Evolutionary conservation across 129 eudicot genomes (phyloP).

Genomic region (Helichrysum umbraculigerum): DNA sequence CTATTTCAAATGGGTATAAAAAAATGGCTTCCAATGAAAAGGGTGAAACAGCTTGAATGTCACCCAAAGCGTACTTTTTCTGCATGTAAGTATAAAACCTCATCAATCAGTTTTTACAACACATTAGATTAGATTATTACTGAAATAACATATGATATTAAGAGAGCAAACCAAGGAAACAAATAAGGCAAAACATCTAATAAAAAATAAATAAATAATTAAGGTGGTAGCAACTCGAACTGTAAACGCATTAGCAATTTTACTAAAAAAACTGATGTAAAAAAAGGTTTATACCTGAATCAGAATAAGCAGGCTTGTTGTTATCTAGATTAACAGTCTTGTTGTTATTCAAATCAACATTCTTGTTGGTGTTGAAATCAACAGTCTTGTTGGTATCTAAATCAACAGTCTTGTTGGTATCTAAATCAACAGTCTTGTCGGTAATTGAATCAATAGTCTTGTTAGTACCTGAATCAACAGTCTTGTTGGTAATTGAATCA

Average conservation of each 20-base stretch:
- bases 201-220: not conserved
- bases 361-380: not conserved
- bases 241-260: slow-evolving; percentile 1
- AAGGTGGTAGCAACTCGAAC: not conserved
- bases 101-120: not conserved
- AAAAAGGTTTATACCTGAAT: slow-evolving; percentile 14
- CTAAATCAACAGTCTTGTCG: not conserved
- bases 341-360: not conserved
- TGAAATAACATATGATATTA: not conserved
- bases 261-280: not conserved
- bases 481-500: slow-evolving; percentile 17
- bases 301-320: no score
- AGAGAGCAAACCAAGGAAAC: not conserved
- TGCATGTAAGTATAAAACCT: not conserved
- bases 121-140: not conserved
- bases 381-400: not conserved
- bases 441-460: slow-evolving; percentile 8
- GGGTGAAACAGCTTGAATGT: no score
- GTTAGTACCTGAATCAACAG: slow-evolving; percentile 5
- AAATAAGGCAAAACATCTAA: not conserved
- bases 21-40: not conserved
- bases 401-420: not conserved
- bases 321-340: no score
- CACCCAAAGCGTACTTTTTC: no score
- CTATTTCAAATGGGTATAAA: not conserved